phyloP scores from a whole-genome alignment of 768 basidiomycete species.

The Roridomyces roridus region DNA sequence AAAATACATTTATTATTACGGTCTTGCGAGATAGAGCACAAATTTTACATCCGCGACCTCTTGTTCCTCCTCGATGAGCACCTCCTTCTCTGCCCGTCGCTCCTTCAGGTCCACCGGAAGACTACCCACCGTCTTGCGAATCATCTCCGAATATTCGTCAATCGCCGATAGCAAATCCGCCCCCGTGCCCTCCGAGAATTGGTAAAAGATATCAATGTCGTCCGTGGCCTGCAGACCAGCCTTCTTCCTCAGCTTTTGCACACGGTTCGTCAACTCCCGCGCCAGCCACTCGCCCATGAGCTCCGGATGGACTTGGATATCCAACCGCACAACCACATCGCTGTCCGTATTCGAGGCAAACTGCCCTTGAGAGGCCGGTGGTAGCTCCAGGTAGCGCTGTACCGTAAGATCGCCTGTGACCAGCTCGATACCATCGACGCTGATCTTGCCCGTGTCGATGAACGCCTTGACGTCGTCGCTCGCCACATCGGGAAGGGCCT shows the following conservation, averaged over 20 bases:
- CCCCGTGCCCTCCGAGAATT: constrained; percentile 73
- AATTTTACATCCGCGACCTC: constrained; percentile 85
- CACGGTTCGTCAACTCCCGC: constrained; percentile 88
- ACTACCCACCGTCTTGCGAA: constrained; percentile 77
- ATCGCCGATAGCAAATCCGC: constrained; percentile 71
- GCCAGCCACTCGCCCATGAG: constrained; percentile 88
- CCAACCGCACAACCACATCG: constrained; percentile 93
- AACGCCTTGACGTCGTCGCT: constrained; percentile 87
- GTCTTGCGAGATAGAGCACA: constrained; percentile 66
- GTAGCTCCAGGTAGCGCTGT: constrained; percentile 88
- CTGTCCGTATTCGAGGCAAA: constrained; percentile 89
- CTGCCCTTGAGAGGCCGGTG: constrained; percentile 60
- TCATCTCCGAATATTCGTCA: constrained; percentile 66
- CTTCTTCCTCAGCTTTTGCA: constrained; percentile 95
- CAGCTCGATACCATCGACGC: constrained; percentile 89
- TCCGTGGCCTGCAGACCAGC: constrained; percentile 95
- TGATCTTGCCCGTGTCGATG: constrained; percentile 74
- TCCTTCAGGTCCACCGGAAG: constrained; percentile 66
- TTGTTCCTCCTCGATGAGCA: constrained; percentile 87
- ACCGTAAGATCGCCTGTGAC: constrained; percentile 91
- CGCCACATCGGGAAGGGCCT: constrained; percentile 78
- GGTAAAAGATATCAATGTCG: constrained; percentile 88
- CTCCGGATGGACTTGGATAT: constrained; percentile 86
- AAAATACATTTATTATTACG: constrained; percentile 35
- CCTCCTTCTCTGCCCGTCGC: constrained; percentile 50